Evolutionary conservation across 805 yeast species (phyloP).

Genomic region (Schizosaccharomyces cryophilus): DNA sequence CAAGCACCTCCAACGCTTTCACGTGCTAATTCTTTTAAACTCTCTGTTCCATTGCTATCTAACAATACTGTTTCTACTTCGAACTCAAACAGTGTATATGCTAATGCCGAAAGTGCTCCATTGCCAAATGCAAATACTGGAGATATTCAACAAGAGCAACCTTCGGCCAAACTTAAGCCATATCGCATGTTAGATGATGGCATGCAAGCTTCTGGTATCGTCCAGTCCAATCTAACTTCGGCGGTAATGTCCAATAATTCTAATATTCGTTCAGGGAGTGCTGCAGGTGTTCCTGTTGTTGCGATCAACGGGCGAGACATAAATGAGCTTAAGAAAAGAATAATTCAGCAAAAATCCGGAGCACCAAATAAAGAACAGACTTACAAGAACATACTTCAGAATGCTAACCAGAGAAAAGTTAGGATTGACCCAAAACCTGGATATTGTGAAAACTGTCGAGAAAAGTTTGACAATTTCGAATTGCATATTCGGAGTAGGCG

Average conservation of each 20-base stretch:
- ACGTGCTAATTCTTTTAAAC: too few species aligned
- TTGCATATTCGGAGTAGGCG: conserved; percentile 2
- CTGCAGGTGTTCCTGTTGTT: background rate
- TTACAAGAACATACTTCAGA: background rate
- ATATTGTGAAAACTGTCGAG: conserved; percentile 6
- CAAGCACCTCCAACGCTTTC: too few species aligned
- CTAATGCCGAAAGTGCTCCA: background rate
- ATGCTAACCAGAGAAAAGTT: background rate
- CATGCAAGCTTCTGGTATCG: background rate
- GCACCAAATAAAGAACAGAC: background rate
- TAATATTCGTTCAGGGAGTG: background rate
- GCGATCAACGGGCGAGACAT: background rate
- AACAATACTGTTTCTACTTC: too few species aligned
- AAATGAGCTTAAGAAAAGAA: background rate
- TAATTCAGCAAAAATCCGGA: background rate
- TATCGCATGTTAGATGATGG: background rate
- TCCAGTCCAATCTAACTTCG: background rate
- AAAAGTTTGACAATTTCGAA: conserved; percentile 9
- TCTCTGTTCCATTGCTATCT: too few species aligned
- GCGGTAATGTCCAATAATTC: background rate
- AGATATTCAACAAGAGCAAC: background rate
- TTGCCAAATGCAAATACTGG: background rate
- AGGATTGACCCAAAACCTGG: conserved; percentile 1
- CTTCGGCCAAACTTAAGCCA: background rate
- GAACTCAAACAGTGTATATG: too few species aligned